phyloP scores from a whole-genome alignment of 1,284 basidiomycete genomes.

The Ustilago trichophora region DNA sequence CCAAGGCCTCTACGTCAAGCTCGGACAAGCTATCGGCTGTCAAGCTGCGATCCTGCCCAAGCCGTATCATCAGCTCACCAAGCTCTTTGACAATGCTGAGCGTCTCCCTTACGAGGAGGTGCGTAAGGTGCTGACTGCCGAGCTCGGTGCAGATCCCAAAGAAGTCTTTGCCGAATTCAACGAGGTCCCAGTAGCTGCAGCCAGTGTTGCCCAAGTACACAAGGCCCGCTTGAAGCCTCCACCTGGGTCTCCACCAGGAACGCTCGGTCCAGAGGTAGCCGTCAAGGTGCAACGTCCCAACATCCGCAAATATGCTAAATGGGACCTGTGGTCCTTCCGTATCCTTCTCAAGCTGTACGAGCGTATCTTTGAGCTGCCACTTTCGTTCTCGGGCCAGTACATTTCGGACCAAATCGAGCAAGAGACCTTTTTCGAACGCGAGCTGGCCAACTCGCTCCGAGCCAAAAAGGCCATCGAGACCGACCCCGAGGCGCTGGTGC shows the following conservation, averaged over 20 bases:
- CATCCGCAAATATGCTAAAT: slow-evolving; percentile 57
- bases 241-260: slow-evolving; percentile 12
- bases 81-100: slow-evolving; percentile 61
- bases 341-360: slow-evolving; percentile 56
- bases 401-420: slow-evolving; percentile 59
- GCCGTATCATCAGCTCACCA: slow-evolving; percentile 55
- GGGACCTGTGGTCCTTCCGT: slow-evolving; percentile 57
- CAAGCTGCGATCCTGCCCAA: slow-evolving; percentile 59
- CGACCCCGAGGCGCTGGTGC: slow-evolving; percentile 42
- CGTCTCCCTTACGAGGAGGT: slow-evolving; percentile 42
- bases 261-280: slow-evolving; percentile 44
- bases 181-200: slow-evolving; percentile 51
- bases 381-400: slow-evolving; percentile 53
- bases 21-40: slow-evolving; percentile 58
- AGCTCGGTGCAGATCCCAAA: slow-evolving; percentile 47
- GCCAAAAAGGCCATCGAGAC: slow-evolving; percentile 48
- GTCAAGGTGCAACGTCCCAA: slow-evolving; percentile 61
- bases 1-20: slow-evolving; percentile 57
- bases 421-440: slow-evolving; percentile 54
- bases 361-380: slow-evolving; percentile 55
- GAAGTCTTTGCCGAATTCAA: slow-evolving; percentile 52
- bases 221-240: slow-evolving; percentile 41
- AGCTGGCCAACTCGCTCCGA: slow-evolving; percentile 48
- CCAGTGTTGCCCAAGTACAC: slow-evolving; percentile 61
- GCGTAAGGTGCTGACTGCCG: slow-evolving; percentile 45